Conservation (phyloP, 108 stramenopile species). For the Mayamaea pseudoterrestris region DNA sequence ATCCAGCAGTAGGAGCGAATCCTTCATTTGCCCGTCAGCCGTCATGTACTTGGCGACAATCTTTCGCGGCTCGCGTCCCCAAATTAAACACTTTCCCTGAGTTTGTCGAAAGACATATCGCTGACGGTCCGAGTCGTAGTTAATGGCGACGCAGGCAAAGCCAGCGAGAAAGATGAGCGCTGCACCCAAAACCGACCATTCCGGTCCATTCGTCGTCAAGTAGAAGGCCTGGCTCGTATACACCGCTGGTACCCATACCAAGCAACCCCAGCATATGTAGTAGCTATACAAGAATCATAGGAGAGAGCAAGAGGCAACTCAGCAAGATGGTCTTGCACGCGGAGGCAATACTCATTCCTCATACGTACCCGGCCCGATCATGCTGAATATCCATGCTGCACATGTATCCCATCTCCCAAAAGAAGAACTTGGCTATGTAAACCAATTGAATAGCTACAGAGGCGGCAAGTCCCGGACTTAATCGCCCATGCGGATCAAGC, state of each 20-base stretch:
- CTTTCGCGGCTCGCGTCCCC: constrained; percentile 78
- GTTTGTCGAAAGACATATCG: constrained; percentile 85
- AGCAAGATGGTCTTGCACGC: constrained; percentile 85
- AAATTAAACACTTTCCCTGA: constrained; percentile 71
- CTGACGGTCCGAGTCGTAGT: constrained; percentile 96
- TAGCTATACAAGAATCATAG: too few relatives aligned
- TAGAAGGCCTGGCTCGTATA: constrained; percentile 87
- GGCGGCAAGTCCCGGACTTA: constrained; percentile 55
- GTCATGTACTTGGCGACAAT: constrained; percentile 87
- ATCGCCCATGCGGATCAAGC: constrained; percentile 26
- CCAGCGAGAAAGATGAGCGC: constrained; percentile 54
- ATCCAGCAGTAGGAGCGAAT: constrained; percentile 68
- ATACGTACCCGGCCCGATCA: constrained; percentile 71
- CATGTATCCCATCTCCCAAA: constrained; percentile 99
- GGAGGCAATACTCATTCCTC: too few relatives aligned
- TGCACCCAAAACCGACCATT: constrained; percentile 44
- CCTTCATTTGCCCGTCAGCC: constrained; percentile 29
- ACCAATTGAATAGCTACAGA: constrained; percentile 64
- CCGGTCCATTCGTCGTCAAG: constrained; percentile 72
- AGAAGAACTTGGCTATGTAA: constrained; percentile 97
- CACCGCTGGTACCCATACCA: constrained; percentile 95
- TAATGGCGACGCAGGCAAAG: constrained; percentile 62
- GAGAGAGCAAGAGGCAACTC: constrained; percentile 61
- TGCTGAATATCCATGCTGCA: constrained; percentile 93
- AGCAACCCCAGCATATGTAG: constrained; percentile 98